phyloP scores from a whole-genome alignment of 2,329 filamentous ascomycete species.

The Nectriaceae sp. region DNA sequence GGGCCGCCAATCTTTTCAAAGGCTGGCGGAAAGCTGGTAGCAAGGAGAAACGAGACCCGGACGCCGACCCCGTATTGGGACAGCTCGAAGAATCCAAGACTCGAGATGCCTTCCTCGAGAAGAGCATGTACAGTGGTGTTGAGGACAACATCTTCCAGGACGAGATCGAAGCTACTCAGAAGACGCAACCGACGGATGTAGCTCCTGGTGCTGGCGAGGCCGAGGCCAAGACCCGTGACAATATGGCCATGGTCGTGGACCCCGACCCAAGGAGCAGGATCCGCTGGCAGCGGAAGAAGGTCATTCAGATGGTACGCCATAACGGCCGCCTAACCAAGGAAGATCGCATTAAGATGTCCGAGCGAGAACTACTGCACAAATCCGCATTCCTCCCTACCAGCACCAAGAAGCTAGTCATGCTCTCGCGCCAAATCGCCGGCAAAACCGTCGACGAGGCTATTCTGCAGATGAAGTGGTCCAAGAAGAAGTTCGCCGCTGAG shows the following conservation, averaged over 20 bases:
- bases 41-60: constrained; percentile 34
- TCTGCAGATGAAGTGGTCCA: constrained; percentile 90
- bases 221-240: constrained; percentile 45
- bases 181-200: constrained; percentile 12
- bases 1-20: constrained; percentile 43
- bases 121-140: constrained; percentile 43
- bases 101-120: constrained; percentile 43
- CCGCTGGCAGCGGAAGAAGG: constrained; percentile 81
- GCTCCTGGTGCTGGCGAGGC: constrained; percentile 30
- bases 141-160: constrained; percentile 66
- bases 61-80: constrained; percentile 23
- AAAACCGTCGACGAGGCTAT: constrained; percentile 95
- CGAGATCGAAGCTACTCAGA: constrained; percentile 45
- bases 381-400: constrained; percentile 79
- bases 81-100: constrained; percentile 46
- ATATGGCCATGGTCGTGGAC: constrained; percentile 67
- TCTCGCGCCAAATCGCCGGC: constrained; percentile 86
- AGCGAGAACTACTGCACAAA: constrained; percentile 57
- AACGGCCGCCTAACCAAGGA: constrained; percentile 55
- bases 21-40: constrained; percentile 34
- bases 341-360: constrained; percentile 67
- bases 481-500: constrained; percentile 87
- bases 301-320: constrained; percentile 72
- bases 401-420: constrained; percentile 85
- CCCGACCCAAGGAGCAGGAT: constrained; percentile 72